A percentile compares a stretch with the other conserved stretches of the same genome.
Conservation (phyloP, 176 grass and related monocot species). For the Puya raimondii region DNA sequence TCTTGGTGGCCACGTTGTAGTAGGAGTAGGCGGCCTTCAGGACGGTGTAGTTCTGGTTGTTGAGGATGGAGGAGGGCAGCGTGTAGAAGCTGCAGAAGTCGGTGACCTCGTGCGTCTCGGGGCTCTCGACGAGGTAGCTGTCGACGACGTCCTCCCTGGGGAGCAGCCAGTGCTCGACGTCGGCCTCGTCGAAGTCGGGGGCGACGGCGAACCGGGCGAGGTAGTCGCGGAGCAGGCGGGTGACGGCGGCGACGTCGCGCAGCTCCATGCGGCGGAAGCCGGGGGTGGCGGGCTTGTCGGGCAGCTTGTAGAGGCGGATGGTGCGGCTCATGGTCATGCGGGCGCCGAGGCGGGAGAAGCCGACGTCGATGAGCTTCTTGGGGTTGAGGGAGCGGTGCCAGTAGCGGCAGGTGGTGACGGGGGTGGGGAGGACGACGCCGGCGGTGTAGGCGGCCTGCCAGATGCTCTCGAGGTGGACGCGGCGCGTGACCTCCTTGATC, state of each 20-base stretch:
- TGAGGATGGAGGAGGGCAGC: constrained; percentile 74
- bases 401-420: constrained; percentile 92
- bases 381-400: constrained; percentile 95
- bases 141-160: constrained; percentile 77
- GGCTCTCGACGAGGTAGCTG: constrained; percentile 93
- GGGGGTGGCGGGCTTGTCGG: constrained; percentile 60
- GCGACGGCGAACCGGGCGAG: constrained; percentile 62
- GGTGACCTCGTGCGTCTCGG: constrained; percentile 84
- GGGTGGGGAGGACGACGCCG: constrained; percentile 80
- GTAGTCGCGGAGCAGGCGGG: constrained; percentile 64
- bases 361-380: constrained; percentile 94
- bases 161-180: constrained; percentile 98
- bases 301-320: constrained; percentile 84
- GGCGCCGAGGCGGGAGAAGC: constrained; percentile 75
- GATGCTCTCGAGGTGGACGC: constrained; percentile 92
- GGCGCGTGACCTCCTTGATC: constrained; percentile 92
- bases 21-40: constrained; percentile 95
- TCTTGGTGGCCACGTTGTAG: constrained; percentile 90
- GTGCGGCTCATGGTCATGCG: constrained; percentile 99
- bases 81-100: constrained; percentile 99
- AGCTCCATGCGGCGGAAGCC: constrained; percentile 92
- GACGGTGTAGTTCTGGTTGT: constrained; percentile 70
- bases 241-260: constrained; percentile 76
- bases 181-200: constrained; percentile 85
- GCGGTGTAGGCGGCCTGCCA: constrained; percentile 99